Conservation (phyloP, 148 eudicot species). For the Amaranthus cruentus region DNA sequence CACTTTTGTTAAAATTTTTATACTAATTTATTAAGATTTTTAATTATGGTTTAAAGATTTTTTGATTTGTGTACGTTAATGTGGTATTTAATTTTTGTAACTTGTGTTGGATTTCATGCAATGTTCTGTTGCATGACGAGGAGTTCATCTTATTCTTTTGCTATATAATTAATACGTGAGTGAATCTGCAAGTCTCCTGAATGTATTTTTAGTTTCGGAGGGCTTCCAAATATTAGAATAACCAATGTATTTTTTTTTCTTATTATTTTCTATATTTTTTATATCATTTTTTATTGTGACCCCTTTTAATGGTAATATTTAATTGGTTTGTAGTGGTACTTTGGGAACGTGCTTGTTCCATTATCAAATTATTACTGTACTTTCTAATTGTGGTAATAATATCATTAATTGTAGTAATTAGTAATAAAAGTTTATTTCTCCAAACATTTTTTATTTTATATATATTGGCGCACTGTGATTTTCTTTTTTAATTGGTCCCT, state of each 20-base stretch:
- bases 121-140: slow-evolving; percentile 9
- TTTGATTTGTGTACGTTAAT: background rate
- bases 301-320: background rate
- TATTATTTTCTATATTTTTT: background rate
- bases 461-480: too few species aligned
- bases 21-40: background rate
- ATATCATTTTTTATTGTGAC: background rate
- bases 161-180: background rate
- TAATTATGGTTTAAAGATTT: background rate
- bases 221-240: background rate
- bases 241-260: background rate
- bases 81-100: background rate
- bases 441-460: background rate
- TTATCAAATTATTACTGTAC: slow-evolving; percentile 1
- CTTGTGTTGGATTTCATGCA: background rate
- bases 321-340: background rate
- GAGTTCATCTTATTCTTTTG: background rate
- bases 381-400: slow-evolving; percentile 8
- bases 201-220: background rate
- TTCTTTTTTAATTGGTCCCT: too few species aligned
- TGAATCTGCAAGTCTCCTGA: background rate
- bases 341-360: slow-evolving; percentile 18
- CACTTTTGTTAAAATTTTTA: background rate
- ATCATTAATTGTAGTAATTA: background rate
- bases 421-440: background rate